Base-by-base conservation (phyloP, 257 asterid species). In the Primulina tabacum region DNA sequence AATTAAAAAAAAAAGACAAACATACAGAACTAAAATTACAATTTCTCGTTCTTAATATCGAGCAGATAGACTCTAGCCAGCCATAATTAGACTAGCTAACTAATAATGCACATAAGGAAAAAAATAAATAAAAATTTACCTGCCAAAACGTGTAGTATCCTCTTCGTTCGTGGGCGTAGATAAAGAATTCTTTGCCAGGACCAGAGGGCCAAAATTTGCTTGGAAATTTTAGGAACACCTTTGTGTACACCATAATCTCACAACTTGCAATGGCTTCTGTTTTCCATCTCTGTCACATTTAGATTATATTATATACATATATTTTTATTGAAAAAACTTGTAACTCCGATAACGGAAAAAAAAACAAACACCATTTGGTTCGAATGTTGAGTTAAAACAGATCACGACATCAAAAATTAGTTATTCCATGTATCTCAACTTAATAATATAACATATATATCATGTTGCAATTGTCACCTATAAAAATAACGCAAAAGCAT, bases 81-180 rank as follows among this genome's bases (percentile, higher is more conserved):
- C 8, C 18, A 12, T 47, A 40, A 9, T 10, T 11, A 40, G 17
- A 9, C 17, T 40, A 40, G 18, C 53, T 3, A 43, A 38, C 50
- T 38, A 10, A 38, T 38, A 38, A 14, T 12, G 18, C 52, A 40
- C 52, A 40, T 62, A 30, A 20, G 1, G 64, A 32, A 40, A 30
- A 14, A 20, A 61, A 38, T 64, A 60, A 70, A 4, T 14, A 16
- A 50, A 16, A 67, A 53, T 70, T 2, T 72, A 92, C 97, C 98
- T 92, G 98, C 98, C 98, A 92, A 80, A 90, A 92, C 1, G 98
- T 92, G 79, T 85, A 92, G 90, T 92, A 92, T 62, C 98, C 98
- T 82, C 97, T 80, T 43, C 89, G 82, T 65, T 90, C 85, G 68
- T 90, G 96, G 70, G 98, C 98, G 29, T 87, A 90, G 70, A 92